A percentile compares a stretch with the other conserved stretches of the same genome.
These are phyloP conservation scores for Paracorniculantispora psalliotae DNA, from an alignment of 2,329 filamentous ascomycete species.

Conservation along the genomic window DNA sequence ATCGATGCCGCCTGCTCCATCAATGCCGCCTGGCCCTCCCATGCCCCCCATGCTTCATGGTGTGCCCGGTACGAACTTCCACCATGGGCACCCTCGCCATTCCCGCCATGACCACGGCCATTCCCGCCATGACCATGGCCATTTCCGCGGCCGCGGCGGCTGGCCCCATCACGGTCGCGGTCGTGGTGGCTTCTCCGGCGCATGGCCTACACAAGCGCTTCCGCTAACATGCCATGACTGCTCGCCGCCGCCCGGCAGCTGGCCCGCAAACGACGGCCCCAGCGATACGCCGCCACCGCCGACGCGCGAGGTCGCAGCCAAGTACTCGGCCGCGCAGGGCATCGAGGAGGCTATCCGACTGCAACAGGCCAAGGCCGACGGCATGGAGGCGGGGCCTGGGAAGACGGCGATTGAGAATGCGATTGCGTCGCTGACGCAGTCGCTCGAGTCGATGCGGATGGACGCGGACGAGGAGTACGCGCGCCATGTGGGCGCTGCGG, in stretches of 20 bases:
- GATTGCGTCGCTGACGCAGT: constrained; percentile 34
- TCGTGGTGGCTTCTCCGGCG: constrained; percentile 13
- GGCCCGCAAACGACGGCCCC: constrained; percentile 26
- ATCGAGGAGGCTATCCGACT: constrained; percentile 24
- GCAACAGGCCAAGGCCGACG: constrained; percentile 25
- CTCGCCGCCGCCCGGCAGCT: constrained; percentile 28
- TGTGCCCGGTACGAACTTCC: neutral
- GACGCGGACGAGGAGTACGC: constrained; percentile 46
- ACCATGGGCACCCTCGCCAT: neutral
- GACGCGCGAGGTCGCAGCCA: constrained; percentile 26
- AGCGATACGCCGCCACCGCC: constrained; percentile 15
- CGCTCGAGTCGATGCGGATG: constrained; percentile 34
- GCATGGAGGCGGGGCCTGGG: constrained; percentile 23
- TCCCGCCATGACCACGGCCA: constrained; percentile 10
- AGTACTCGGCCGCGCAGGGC: constrained; percentile 31
- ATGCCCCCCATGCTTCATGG: constrained; percentile 1
- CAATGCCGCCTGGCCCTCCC: constrained; percentile 1
- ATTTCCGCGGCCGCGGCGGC: neutral
- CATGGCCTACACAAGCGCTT: neutral
- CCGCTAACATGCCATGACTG: too few relatives aligned
- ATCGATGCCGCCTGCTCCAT: neutral
- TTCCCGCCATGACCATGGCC: constrained; percentile 12
- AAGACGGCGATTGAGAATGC: constrained; percentile 27
- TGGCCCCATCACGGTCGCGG: neutral
- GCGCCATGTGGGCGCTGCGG: constrained; percentile 32